Base-by-base conservation (phyloP, 1,139 yeast species). In the Wickerhamiella pararugosa region DNA sequence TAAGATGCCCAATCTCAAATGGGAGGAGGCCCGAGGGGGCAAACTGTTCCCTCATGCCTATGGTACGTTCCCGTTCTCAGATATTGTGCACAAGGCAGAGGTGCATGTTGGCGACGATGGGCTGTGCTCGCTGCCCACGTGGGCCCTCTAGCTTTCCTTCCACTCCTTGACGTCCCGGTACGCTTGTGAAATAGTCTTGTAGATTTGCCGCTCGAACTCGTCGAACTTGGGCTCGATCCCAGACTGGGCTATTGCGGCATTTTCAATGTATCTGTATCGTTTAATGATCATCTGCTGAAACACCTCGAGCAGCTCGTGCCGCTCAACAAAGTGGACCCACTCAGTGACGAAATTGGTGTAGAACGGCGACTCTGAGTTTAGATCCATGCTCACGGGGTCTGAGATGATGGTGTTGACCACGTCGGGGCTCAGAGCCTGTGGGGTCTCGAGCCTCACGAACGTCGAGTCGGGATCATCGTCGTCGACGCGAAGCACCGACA, bases 351-450 rank as follows among this genome's bases (percentile, higher is more conserved):
- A 61, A 29, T 70, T 63, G 54, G 79, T 82, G 59, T 73, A 87
- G 54, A 79, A 73, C 5, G 81, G 70, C 41, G 74, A 67, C 36
- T 81, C 73, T 2, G 76, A 63, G 49, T 81, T 80, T 36, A 87
- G 56, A 55, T 86, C 93, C 10, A 86, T 67, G 26, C 72, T 63
- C 1, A 64, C 61, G 1, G 95, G 73, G 49, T 76, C 82, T 0
- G 95, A 71, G 56, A 81, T 82, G 39, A 87, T 75, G 33, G 95
- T 93, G 54, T 83, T 86, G 33, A 80, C 57, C 26, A 84, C 86
- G 50, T 73, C 74, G 7, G 64, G 55, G 27, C 73, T 67, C 44
- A 83, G 68, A 43, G 76, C 73, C 2, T 76, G 80, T 0, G 96
- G 95, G 40, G 73, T 75, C 25, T 74, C 59, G 40, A 86, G 63